Base-by-base conservation (phyloP, 768 basidiomycete species). In the Russula vinacea region DNA sequence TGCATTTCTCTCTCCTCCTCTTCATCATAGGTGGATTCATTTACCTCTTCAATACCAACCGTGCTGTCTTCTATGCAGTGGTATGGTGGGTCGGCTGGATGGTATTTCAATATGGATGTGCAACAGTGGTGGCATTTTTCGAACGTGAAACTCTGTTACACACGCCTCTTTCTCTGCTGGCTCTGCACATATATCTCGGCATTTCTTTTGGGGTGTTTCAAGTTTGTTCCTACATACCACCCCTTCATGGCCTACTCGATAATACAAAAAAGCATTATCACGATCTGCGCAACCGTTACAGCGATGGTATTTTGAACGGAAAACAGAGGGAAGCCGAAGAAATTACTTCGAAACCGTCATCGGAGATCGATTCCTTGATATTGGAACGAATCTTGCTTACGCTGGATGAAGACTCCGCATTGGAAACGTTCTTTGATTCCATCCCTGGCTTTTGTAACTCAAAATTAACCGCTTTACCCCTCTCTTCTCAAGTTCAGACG, bases 381-480 rank as follows among this genome's bases (percentile, higher is more conserved):
- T 24, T 62, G 17, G 24, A 37, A 7, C 29, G 49, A 26, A 42
- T 33, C 40, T 33, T 62, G 9, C 1, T 13, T 14, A 9, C 37
- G 42, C n/a, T 56, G 54, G 26, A 42, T 24, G 55, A 42, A 16
- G 61, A 62, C 8, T 9, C 22, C 13, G 26, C 37, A 40, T 47
- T 56, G 5, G 61, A 62, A n/a, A 26, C n/a, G 14, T 62, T 62
- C 35, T 62, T 62, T 26, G 26, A n/a, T 0, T 7, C 45, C 13
- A 40, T 62, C 24, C 61, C 61, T 42, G 55, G 54, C 5, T 62
- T 62, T 24, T 62, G 26, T 35, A 37, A 10, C 26, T 62, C 61
- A 13, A 42, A 24, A 19, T 9, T 57, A 5, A 29, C 32, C 42
- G 7, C 29, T 1, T 29, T 22, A 22, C 19, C 33, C n/a, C 56